Percentiles rank a stretch among this genome's conserved stretches.
These are phyloP conservation scores for Wickerhamiella slavikovae DNA, from an alignment of 805 yeast species.

Conservation along the genomic window DNA sequence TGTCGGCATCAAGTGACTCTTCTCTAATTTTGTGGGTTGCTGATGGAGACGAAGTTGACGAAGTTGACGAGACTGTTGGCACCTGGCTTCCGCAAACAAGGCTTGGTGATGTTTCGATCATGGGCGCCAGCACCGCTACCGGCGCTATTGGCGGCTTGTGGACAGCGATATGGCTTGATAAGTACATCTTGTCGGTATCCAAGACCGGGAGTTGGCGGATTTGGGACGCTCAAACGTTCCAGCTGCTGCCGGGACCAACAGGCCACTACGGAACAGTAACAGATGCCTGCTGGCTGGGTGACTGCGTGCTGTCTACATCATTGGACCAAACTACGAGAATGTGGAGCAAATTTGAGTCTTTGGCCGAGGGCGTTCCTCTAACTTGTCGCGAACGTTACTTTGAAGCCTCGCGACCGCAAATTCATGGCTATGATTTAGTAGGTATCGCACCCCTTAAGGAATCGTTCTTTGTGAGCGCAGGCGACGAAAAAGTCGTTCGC, in stretches of 20 bases:
- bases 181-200: slow-evolving; percentile 51
- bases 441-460: slow-evolving; percentile 42
- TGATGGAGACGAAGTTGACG: slow-evolving; percentile 59
- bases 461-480: slow-evolving; percentile 68
- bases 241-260: slow-evolving; percentile 29
- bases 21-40: slow-evolving; percentile 89
- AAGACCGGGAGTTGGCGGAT: slow-evolving; percentile 83
- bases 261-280: slow-evolving; percentile 64
- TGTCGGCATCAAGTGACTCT: slow-evolving; percentile 85
- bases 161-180: slow-evolving; percentile 48
- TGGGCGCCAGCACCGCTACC: slow-evolving; percentile 96
- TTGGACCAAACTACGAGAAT: slow-evolving; percentile 86
- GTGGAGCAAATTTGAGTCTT: slow-evolving; percentile 26
- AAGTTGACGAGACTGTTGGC: slow-evolving; percentile 23
- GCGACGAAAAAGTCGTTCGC: slow-evolving; percentile 84
- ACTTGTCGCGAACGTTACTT: slow-evolving; percentile 38
- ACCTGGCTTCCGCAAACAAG: slow-evolving; percentile 72
- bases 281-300: slow-evolving; percentile 47
- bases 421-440: slow-evolving; percentile 94
- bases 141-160: slow-evolving; percentile 73
- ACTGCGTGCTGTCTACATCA: slow-evolving; percentile 50
- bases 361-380: slow-evolving; percentile 24
- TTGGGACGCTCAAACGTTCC: slow-evolving; percentile 28
- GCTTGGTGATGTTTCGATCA: slow-evolving; percentile 79
- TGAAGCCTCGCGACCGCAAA: slow-evolving; percentile 92